phyloP scores from a whole-genome alignment of 2,329 filamentous ascomycete species.

The Annulohypoxylon truncatum region DNA sequence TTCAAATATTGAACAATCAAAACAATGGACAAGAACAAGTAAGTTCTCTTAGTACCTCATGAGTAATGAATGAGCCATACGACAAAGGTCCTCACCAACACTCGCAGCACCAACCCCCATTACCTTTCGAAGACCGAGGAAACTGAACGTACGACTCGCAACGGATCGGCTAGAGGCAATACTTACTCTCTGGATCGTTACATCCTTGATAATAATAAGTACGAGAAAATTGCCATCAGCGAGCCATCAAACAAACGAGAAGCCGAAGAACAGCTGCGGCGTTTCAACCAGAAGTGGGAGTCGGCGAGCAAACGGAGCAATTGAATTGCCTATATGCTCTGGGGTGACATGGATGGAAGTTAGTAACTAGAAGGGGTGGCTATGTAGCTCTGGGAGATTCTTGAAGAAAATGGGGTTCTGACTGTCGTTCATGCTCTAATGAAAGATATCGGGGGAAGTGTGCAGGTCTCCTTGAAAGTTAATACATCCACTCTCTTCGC shows the following conservation, averaged over 20 bases:
- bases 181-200: neutral
- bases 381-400: neutral
- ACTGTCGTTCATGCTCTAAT: neutral
- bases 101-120: neutral
- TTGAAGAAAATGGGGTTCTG: neutral
- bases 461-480: neutral
- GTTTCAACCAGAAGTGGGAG: slow-evolving; percentile 23
- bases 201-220: neutral
- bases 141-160: neutral
- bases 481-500: neutral
- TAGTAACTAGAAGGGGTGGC: too few species aligned
- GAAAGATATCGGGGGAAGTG: neutral
- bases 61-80: neutral
- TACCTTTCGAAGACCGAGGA: slow-evolving; percentile 15
- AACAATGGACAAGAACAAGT: slow-evolving; percentile 29
- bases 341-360: too few species aligned
- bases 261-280: neutral
- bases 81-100: slow-evolving; percentile 4
- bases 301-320: slow-evolving; percentile 8
- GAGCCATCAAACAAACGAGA: neutral
- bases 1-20: neutral
- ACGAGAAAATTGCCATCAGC: slow-evolving; percentile 28
- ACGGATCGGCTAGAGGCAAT: neutral
- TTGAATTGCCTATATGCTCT: neutral
- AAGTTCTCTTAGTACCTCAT: neutral